phyloP scores from a whole-genome alignment of 257 asterid species.

The Prunella vulgaris region DNA sequence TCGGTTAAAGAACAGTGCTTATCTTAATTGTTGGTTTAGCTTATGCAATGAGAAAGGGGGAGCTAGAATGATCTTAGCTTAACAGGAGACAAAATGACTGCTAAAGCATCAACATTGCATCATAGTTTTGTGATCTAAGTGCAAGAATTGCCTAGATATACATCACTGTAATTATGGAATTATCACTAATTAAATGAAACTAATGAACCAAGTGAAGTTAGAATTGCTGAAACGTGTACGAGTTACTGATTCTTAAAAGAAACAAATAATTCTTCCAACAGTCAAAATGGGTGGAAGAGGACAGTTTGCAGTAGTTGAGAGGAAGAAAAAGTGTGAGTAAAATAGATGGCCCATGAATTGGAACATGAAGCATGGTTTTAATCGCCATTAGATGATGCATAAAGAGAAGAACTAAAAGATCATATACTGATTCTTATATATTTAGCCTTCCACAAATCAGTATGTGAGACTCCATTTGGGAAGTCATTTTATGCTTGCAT shows the following conservation, averaged over 20 bases:
- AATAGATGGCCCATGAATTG: conserved; percentile 2
- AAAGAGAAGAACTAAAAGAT: not conserved
- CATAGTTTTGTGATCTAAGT: not conserved
- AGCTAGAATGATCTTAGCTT: no score
- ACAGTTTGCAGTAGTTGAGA: not conserved
- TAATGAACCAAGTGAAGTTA: not conserved
- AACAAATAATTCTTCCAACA: not conserved
- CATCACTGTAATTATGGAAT: not conserved
- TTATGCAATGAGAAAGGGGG: no score
- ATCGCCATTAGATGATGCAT: conserved; percentile 2
- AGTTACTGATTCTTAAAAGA: not conserved
- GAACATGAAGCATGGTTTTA: not conserved
- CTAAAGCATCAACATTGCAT: not conserved
- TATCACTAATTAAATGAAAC: not conserved
- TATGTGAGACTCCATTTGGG: not conserved
- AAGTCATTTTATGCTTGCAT: not conserved
- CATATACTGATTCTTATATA: not conserved
- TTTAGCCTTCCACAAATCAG: not conserved
- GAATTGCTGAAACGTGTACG: not conserved
- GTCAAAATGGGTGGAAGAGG: not conserved
- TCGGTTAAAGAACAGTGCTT: no score
- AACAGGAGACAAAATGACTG: not conserved
- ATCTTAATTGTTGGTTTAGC: no score
- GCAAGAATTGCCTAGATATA: not conserved
- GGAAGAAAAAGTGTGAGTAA: not conserved